Evolutionary conservation across 2,329 filamentous ascomycete species (phyloP).

Genomic region (Pseudocercospora crystallina): DNA sequence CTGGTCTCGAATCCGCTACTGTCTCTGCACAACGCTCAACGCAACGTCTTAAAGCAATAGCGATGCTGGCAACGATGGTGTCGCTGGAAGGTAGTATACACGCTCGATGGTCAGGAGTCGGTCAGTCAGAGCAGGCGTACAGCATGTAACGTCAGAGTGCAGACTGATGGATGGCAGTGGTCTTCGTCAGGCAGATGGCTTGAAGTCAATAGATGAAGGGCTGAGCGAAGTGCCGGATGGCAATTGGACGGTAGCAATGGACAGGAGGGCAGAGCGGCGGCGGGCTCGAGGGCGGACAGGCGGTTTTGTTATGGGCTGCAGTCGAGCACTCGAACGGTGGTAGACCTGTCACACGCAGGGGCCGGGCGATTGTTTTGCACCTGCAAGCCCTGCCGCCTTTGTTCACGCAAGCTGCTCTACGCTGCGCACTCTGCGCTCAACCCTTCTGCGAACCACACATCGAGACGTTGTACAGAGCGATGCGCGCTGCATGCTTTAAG

Average conservation of each 20-base stretch:
- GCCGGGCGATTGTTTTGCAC: conserved; percentile 26
- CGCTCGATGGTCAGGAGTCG: neutral
- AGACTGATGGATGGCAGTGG: too few relatives aligned
- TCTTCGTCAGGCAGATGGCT: conserved; percentile 1
- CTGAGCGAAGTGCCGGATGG: conserved; percentile 18
- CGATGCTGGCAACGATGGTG: conserved; percentile 5
- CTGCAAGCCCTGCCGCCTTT: conserved; percentile 35
- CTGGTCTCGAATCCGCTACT: too few relatives aligned
- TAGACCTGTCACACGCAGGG: conserved; percentile 27
- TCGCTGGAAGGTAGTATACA: conserved; percentile 4
- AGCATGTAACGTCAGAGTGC: too few relatives aligned
- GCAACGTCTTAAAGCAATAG: conserved; percentile 1
- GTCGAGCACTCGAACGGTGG: conserved; percentile 1
- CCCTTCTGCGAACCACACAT: conserved; percentile 26
- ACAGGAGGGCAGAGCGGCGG: conserved; percentile 10
- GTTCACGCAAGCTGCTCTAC: conserved; percentile 18
- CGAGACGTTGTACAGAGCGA: conserved; percentile 19
- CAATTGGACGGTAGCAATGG: conserved; percentile 9
- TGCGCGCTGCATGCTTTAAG: conserved; percentile 19
- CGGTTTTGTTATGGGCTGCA: conserved; percentile 26
- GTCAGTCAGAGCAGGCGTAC: too few relatives aligned
- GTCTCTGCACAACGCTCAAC: too few relatives aligned
- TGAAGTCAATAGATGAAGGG: conserved; percentile 20
- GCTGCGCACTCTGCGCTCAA: conserved; percentile 6
- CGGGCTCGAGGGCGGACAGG: conserved; percentile 18